Percentiles rank a stretch among this genome's conserved stretches.
These are phyloP conservation scores for Prunus yedoensis DNA, from an alignment of 331 rosid species.

Conservation along the genomic window DNA sequence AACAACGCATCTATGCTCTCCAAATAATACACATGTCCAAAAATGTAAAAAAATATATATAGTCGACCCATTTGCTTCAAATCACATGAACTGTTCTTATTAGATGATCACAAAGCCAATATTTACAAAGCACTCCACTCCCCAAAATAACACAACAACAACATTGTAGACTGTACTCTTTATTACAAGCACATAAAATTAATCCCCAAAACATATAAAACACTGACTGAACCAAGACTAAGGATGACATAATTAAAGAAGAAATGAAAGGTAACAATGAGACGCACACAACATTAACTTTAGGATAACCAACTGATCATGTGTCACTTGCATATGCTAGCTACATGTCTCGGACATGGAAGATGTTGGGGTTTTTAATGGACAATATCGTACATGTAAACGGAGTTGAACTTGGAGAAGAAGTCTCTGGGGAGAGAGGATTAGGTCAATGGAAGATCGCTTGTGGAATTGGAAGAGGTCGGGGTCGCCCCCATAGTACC, in stretches of 20 bases:
- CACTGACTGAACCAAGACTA: neutral
- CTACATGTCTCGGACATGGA: conserved; percentile 76
- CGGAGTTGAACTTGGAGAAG: conserved; percentile 73
- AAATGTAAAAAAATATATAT: no score
- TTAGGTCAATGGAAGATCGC: conserved; percentile 76
- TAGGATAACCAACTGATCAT: neutral
- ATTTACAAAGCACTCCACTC: conserved; percentile 7
- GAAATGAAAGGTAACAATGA: neutral
- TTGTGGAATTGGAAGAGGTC: conserved; percentile 85
- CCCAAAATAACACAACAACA: conserved; percentile 4
- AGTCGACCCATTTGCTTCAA: no score
- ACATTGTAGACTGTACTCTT: neutral
- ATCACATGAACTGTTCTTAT: no score
- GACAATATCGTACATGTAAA: conserved; percentile 91
- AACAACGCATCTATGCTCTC: no score
- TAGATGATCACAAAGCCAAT: neutral
- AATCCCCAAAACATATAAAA: neutral
- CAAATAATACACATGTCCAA: no score
- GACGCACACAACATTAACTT: neutral
- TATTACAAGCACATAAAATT: neutral
- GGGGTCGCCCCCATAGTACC: conserved; percentile 85
- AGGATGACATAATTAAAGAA: neutral
- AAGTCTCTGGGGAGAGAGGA: conserved; percentile 88
- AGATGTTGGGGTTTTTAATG: conserved; percentile 80
- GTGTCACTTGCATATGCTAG: neutral